Evolutionary conservation across 495 filamentous ascomycete genomes (phyloP), one percentile per base, ranked within the genome.

Genomic region (Thermochaetoides thermophila): DNA sequence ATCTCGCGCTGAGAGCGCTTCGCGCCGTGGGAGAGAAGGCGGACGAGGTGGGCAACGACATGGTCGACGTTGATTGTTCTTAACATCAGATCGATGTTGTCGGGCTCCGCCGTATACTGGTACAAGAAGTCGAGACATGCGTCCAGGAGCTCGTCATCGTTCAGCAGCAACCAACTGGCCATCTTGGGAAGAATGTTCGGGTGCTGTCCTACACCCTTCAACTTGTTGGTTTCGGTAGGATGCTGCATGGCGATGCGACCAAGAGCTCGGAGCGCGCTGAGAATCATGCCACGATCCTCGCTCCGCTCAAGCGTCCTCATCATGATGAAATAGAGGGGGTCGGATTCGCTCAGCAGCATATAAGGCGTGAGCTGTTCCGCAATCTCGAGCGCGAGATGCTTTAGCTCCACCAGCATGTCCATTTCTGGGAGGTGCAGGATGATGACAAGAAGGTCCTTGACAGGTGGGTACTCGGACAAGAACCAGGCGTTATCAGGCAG

Each of bases 81-180:
- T 21, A 79, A 61, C 33, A 84, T 49, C 21, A 59, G 73, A 38
- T 82, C 79, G 20, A 95, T 75, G 48, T 96, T 99, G n/a, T 78
- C 69, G 13, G 75, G 71, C 5, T 78, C 73, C 2, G 85, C 78
- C 0, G 86, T 94, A 50, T 82, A 99, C 50, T 94, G 84, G 46
- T 95, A 96, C 39, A 94, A 71, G 50, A 99, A 92, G 53, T 96
- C 91, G 15, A 96, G 66, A 35, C 79, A 83, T 18, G 83, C 81
- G 31, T 76, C 76, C 39, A 85, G 63, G 5, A 99, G 64, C 37
- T 96, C 91, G 39, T 91, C 83, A 46, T 99, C 91, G 35, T 94
- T 83, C 11, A 94, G 68, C 14, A 96, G 59, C 3, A 84, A 73
- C 64, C 81, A 85, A 42, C 80, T 72, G 42, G 74, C 76, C 40